A percentile compares a stretch with the other conserved stretches of the same genome.
Conservation (phyloP, 2,329 filamentous ascomycete species). For the Aspergillus fumigatiaffinis region DNA sequence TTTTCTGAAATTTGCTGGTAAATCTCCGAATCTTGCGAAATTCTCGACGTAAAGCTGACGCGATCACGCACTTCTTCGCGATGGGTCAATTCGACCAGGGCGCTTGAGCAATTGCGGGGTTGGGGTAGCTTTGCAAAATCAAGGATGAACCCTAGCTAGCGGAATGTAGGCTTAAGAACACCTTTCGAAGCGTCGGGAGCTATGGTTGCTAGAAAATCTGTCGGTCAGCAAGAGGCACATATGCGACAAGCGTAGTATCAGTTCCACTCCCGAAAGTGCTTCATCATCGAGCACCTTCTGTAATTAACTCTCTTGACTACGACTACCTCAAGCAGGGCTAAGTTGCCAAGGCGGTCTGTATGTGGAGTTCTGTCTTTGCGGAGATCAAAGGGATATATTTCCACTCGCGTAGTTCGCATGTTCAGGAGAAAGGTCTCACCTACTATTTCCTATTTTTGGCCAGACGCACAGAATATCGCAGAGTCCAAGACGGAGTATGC, state of each 20-base stretch:
- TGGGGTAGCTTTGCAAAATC: background rate
- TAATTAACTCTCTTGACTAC: background rate
- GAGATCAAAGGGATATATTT: background rate
- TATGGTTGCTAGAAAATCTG: background rate
- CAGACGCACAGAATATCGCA: background rate
- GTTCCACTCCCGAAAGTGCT: background rate
- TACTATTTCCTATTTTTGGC: background rate
- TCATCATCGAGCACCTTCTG: background rate
- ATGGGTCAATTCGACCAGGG: background rate
- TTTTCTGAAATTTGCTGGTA: background rate
- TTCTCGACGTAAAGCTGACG: background rate
- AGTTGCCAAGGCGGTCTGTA: background rate
- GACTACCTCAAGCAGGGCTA: background rate
- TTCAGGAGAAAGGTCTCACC: background rate
- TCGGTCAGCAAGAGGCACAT: background rate
- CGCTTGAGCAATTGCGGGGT: background rate
- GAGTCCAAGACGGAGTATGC: background rate
- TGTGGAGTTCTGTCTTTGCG: background rate
- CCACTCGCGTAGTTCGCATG: background rate
- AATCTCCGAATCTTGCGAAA: background rate
- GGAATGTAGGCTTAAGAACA: slow-evolving; percentile 2
- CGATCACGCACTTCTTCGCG: background rate
- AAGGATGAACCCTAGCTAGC: slow-evolving; percentile 6
- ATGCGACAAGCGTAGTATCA: background rate
- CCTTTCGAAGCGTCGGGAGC: background rate